These are phyloP conservation scores for Nothophaeocryptopus gaeumannii DNA, from an alignment of 2,329 filamentous ascomycete genomes.

Conservation along the genomic window DNA sequence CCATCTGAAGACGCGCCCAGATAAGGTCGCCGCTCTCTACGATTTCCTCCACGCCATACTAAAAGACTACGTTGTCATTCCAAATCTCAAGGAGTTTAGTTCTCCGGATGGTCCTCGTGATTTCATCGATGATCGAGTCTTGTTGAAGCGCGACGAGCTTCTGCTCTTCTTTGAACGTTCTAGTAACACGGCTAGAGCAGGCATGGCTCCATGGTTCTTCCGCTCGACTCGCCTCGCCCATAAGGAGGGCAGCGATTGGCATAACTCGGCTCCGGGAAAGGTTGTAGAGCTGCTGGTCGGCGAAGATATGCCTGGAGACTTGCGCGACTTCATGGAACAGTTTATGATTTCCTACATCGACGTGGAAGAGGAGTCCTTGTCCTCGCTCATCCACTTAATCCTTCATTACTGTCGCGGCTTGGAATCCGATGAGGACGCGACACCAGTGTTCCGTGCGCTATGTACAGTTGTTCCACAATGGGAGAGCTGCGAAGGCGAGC, in stretches of 20 bases:
- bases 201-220: conserved; percentile 4
- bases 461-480: conserved; percentile 14
- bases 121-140: conserved; percentile 1
- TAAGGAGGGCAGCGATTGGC: conserved; percentile 10
- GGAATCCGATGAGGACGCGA: conserved; percentile 1
- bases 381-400: conserved; percentile 19
- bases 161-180: not conserved
- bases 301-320: not conserved
- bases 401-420: conserved; percentile 18
- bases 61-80: conserved; percentile 5
- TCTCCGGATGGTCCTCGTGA: not conserved
- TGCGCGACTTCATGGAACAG: conserved; percentile 2
- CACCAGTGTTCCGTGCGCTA: conserved; percentile 6
- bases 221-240: conserved; percentile 6
- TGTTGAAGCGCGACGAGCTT: conserved; percentile 10
- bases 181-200: not conserved
- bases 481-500: conserved; percentile 20
- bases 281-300: conserved; percentile 17
- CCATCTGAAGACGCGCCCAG: conserved; percentile 2
- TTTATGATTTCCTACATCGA: conserved; percentile 18
- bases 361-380: conserved; percentile 21
- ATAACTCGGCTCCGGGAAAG: conserved; percentile 21
- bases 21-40: conserved; percentile 18
- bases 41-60: conserved; percentile 17
- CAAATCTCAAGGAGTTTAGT: not conserved